phyloP scores from a whole-genome alignment of 1,284 basidiomycete species.

The Ustilago sp. region DNA sequence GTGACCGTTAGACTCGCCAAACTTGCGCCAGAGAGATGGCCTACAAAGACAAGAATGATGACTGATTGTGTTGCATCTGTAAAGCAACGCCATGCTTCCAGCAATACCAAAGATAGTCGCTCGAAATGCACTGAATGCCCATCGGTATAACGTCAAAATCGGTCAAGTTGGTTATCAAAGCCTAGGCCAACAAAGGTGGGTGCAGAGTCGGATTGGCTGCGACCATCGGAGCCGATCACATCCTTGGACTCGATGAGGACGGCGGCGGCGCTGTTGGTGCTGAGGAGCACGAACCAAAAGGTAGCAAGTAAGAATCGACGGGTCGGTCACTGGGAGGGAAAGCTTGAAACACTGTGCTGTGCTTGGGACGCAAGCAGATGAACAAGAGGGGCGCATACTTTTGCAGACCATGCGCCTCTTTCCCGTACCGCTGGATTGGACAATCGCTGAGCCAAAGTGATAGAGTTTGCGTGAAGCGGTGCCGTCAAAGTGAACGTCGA shows the following conservation, averaged over 20 bases:
- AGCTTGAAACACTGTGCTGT: no score
- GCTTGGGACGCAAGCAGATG: no score
- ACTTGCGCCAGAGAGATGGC: neutral
- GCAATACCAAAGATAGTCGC: slow-evolving; percentile 6
- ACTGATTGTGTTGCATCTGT: slow-evolving; percentile 3
- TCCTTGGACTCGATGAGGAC: neutral
- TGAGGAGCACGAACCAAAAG: slow-evolving; percentile 29
- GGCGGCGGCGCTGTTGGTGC: slow-evolving; percentile 27
- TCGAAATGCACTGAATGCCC: neutral
- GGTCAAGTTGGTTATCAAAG: neutral
- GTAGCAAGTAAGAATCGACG: neutral
- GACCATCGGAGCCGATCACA: neutral
- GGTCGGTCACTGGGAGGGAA: no score
- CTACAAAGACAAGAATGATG: neutral
- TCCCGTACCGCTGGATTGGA: no score
- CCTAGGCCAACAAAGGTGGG: neutral
- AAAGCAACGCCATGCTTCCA: slow-evolving; percentile 15
- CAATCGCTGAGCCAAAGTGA: no score
- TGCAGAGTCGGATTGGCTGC: neutral
- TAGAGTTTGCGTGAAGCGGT: no score
- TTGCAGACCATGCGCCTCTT: no score
- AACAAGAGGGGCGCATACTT: no score
- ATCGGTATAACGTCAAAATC: neutral
- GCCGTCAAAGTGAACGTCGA: no score
- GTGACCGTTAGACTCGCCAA: neutral